Conservation (phyloP, 345 rosid species). For the Angophora floribunda region DNA sequence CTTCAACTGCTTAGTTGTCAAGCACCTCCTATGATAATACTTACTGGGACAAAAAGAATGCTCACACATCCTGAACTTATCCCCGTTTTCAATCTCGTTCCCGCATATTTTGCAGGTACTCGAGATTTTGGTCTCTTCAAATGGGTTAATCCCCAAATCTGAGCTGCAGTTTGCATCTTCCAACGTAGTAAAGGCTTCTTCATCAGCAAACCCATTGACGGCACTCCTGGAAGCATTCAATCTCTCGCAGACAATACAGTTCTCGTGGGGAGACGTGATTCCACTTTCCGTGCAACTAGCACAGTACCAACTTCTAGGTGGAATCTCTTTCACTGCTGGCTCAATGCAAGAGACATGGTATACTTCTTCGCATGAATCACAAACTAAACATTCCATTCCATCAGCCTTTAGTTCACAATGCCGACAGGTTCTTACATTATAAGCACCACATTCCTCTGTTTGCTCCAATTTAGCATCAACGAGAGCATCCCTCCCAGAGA, state of each 20-base stretch:
- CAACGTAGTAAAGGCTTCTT: slow-evolving; percentile 16
- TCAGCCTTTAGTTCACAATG: slow-evolving; percentile 62
- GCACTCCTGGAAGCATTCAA: slow-evolving; percentile 29
- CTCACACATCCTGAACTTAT: slow-evolving; percentile 41
- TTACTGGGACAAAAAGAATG: slow-evolving; percentile 53
- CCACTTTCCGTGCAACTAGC: slow-evolving; percentile 46
- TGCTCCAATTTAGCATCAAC: slow-evolving; percentile 33
- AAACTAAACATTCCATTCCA: slow-evolving; percentile 55
- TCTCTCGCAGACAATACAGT: slow-evolving; percentile 67
- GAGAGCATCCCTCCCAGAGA: slow-evolving; percentile 12
- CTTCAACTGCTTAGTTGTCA: slow-evolving; percentile 54
- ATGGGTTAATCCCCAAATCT: slow-evolving; percentile 15
- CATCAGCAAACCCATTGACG: slow-evolving; percentile 17
- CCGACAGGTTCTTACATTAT: slow-evolving; percentile 38
- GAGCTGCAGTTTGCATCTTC: slow-evolving; percentile 32
- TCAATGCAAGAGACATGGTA: slow-evolving; percentile 78
- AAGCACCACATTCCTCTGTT: slow-evolving; percentile 16
- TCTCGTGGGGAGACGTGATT: slow-evolving; percentile 58
- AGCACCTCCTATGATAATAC: slow-evolving; percentile 75
- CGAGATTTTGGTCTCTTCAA: background rate
- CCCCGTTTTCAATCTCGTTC: slow-evolving; percentile 27
- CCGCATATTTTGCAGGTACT: slow-evolving; percentile 58
- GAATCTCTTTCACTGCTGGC: slow-evolving; percentile 58
- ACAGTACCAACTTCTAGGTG: slow-evolving; percentile 73
- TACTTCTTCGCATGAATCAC: slow-evolving; percentile 84